Base-by-base conservation (phyloP, 768 basidiomycete species). In the Rhodotorula graminis region DNA sequence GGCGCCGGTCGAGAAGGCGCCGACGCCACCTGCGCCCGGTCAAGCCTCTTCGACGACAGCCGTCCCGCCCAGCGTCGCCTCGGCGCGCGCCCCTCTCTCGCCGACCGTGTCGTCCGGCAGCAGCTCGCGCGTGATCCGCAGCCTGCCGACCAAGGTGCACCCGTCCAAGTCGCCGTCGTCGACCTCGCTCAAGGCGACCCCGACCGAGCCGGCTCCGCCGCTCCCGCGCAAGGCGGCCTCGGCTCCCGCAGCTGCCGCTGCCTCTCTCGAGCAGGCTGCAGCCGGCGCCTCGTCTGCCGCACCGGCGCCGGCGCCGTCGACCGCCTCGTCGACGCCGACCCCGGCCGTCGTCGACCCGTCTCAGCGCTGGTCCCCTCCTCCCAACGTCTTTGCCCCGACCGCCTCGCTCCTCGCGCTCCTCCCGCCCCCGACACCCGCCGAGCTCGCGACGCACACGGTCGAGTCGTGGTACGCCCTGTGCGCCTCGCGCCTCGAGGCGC, bases 141-240 rank as follows among this genome's bases (percentile, higher is more conserved):
- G 62, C 23, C 62, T 67, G 5, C 71, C 71, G 14, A 18, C 42
- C 27, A 67, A 72, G 46, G 66, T 60, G 18, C 66, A 67, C 56
- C 47, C 65, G 40, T 42, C 42, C 15, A 67, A 68, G 42, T 72
- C 71, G 27, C 67, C 67, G 14, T 65, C 63, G 33, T 57, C 66
- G 33, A 61, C 49, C 27, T 55, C 66, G n/a, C 40, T 60, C 56
- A 56, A 60, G 11, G 52, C 60, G 42, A 60, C 40, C 11, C 18
- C 59, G 2, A 23, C 42, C 14, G 59, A 42, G 19, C 25, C 65
- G 27, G 9, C 19, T 1, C 65, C 40, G 44, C 37, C 70, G 10
- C 44, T 67, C 21, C 70, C 70, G 18, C n/a, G 49, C 5, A 27
- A 62, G 27, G 55, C 66, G 2, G 46, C 19, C 5, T 2, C 9